These are phyloP conservation scores for Amoeboaphelidium protococcarum DNA, from an alignment of 371 early-diverging fungal genomes.

Conservation along the genomic window DNA sequence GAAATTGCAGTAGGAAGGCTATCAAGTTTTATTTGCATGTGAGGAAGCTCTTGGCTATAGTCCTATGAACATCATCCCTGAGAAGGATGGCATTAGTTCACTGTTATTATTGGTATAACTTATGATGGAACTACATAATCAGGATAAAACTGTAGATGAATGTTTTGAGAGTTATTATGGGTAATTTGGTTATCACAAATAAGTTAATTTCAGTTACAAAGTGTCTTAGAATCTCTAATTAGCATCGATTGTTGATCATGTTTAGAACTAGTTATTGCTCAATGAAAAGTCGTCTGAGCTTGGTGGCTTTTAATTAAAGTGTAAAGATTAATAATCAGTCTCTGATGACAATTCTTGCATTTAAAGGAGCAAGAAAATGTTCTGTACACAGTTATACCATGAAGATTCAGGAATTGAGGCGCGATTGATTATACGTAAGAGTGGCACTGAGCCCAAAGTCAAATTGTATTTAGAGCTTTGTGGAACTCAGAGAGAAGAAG, in stretches of 20 bases:
- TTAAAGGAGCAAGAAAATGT: no score
- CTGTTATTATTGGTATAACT: conserved; percentile 55
- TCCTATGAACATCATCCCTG: conserved; percentile 32
- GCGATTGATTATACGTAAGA: conserved; percentile 4
- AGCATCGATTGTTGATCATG: no score
- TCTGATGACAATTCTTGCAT: no score
- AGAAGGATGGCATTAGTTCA: conserved; percentile 31
- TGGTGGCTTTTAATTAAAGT: no score
- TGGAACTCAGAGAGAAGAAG: conserved; percentile 10
- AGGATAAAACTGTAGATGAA: conserved; percentile 25
- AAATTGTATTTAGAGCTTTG: conserved; percentile 73
- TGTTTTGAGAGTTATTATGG: conserved; percentile 21
- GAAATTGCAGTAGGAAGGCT: conserved; percentile 19
- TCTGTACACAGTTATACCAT: no score
- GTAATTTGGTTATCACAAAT: conserved; percentile 54
- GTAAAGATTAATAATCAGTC: no score
- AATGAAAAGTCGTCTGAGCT: no score
- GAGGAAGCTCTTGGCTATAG: conserved; percentile 88
- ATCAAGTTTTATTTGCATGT: conserved; percentile 45
- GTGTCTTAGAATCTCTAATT: no score
- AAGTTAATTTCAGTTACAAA: conserved; percentile 58
- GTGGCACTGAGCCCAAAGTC: conserved; percentile 86
- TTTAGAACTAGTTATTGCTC: no score
- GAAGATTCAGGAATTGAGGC: conserved; percentile 3
- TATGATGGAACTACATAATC: conserved; percentile 29